Evolutionary conservation across 805 yeast species (phyloP).

Genomic region (Saturnispora sanitii): DNA sequence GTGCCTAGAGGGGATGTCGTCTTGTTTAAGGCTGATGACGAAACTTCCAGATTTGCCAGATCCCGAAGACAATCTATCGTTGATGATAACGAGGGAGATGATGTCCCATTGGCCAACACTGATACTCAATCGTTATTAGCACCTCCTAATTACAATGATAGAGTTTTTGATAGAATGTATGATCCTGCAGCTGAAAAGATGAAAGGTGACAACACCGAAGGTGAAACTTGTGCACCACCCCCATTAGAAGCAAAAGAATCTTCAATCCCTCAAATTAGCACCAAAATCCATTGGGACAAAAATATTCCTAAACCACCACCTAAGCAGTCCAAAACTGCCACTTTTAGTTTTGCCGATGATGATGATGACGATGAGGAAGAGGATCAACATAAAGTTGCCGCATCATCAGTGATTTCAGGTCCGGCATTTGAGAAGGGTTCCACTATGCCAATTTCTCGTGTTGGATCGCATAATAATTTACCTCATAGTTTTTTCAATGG

Average conservation of each 20-base stretch:
- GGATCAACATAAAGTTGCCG: neutral
- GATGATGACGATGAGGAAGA: slow-evolving; percentile 2
- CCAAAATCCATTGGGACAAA: neutral
- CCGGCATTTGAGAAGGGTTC: slow-evolving; percentile 18
- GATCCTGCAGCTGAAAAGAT: slow-evolving; percentile 5
- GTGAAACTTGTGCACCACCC: neutral
- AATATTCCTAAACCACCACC: neutral
- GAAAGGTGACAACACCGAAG: neutral
- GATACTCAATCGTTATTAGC: slow-evolving; percentile 47
- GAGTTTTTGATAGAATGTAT: slow-evolving; percentile 70
- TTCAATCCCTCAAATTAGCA: neutral
- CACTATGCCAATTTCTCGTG: slow-evolving; percentile 14
- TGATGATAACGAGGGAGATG: slow-evolving; percentile 5
- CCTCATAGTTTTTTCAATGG: slow-evolving; percentile 11
- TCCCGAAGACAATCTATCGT: slow-evolving; percentile 3
- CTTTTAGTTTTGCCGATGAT: slow-evolving; percentile 8
- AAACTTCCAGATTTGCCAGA: slow-evolving; percentile 7
- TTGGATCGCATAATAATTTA: slow-evolving; percentile 6
- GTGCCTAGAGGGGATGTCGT: slow-evolving; percentile 22
- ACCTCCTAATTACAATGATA: slow-evolving; percentile 78
- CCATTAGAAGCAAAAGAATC: neutral
- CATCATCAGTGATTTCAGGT: slow-evolving; percentile 12
- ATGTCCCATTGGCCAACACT: slow-evolving; percentile 11
- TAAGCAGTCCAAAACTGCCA: neutral
- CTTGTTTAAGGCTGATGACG: slow-evolving; percentile 20